Evolutionary conservation across 1,284 basidiomycete species (phyloP).

Genomic region (Austropuccinia psidii): DNA sequence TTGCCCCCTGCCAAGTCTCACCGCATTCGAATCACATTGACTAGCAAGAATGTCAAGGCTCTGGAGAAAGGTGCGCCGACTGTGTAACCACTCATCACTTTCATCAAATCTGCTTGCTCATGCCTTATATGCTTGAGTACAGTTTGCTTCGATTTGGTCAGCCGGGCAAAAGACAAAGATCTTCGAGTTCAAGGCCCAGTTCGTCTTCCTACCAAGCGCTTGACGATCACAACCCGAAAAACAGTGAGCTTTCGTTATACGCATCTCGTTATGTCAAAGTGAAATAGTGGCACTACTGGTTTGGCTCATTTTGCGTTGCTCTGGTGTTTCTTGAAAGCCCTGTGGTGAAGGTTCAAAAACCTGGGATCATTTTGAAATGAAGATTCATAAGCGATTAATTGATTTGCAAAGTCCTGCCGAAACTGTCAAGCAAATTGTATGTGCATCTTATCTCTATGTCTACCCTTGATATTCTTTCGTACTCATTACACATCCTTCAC

Average conservation of each 20-base stretch:
- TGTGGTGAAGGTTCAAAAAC: constrained; percentile 99
- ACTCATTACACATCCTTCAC: not conserved
- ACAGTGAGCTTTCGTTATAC: constrained; percentile 6
- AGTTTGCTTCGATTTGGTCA: constrained; percentile 95
- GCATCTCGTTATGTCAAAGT: too few species aligned
- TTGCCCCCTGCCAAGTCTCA: constrained; percentile 84
- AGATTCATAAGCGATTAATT: constrained; percentile 99
- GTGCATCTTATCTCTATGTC: constrained; percentile 46
- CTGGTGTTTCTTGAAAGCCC: constrained; percentile 55
- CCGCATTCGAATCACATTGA: constrained; percentile 99
- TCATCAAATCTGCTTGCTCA: not conserved
- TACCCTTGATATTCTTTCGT: not conserved
- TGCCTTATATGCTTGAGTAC: constrained; percentile 15
- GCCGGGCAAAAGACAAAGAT: constrained; percentile 99
- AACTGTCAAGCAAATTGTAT: constrained; percentile 98
- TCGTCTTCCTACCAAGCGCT: constrained; percentile 95
- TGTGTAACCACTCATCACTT: constrained; percentile 42
- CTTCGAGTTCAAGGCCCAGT: constrained; percentile 99
- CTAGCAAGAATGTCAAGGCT: constrained; percentile 95
- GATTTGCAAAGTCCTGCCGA: constrained; percentile 98
- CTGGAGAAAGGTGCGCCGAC: constrained; percentile 98
- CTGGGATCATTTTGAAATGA: constrained; percentile 99
- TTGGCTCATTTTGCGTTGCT: not conserved
- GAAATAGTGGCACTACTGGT: too few species aligned
- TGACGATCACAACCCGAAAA: constrained; percentile 97